These are phyloP conservation scores for Rhizopogon rudus DNA, from an alignment of 768 basidiomycete genomes.

Conservation along the genomic window DNA sequence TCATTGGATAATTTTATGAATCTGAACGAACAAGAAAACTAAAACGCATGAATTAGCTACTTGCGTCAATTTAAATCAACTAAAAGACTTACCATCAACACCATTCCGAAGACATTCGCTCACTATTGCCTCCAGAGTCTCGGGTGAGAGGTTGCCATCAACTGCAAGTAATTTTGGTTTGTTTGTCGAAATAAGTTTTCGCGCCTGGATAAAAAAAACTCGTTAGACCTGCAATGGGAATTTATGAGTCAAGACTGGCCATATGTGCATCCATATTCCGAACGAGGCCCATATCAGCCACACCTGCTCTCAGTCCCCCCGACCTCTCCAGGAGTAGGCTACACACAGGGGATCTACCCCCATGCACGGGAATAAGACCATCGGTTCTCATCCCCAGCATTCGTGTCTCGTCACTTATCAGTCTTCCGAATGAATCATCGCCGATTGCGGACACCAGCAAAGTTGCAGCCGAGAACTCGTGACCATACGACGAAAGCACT, in stretches of 20 bases:
- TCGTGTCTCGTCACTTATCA: conserved; percentile 54
- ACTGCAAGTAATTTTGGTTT: conserved; percentile 59
- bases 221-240: background rate
- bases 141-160: conserved; percentile 69
- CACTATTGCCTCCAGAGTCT: conserved; percentile 47
- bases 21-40: conserved; percentile 71
- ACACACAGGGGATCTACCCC: conserved; percentile 70
- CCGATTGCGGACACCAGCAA: conserved; percentile 77
- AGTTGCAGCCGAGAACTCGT: conserved; percentile 26
- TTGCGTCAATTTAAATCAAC: background rate
- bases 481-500: conserved; percentile 34
- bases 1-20: background rate
- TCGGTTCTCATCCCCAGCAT: conserved; percentile 77
- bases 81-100: conserved; percentile 47
- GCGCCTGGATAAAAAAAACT: background rate
- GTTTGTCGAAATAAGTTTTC: conserved; percentile 21
- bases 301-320: conserved; percentile 75
- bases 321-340: conserved; percentile 73
- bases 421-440: conserved; percentile 67
- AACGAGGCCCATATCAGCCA: conserved; percentile 87
- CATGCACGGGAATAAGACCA: conserved; percentile 49
- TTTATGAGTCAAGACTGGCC: conserved; percentile 25
- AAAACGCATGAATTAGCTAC: conserved; percentile 3
- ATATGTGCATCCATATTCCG: conserved; percentile 38
- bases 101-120: conserved; percentile 40